Percentiles rank a stretch among this genome's conserved stretches.
Evolutionary conservation across 2,329 filamentous ascomycete species (phyloP).

Genomic region (Fusarium abutilonis): DNA sequence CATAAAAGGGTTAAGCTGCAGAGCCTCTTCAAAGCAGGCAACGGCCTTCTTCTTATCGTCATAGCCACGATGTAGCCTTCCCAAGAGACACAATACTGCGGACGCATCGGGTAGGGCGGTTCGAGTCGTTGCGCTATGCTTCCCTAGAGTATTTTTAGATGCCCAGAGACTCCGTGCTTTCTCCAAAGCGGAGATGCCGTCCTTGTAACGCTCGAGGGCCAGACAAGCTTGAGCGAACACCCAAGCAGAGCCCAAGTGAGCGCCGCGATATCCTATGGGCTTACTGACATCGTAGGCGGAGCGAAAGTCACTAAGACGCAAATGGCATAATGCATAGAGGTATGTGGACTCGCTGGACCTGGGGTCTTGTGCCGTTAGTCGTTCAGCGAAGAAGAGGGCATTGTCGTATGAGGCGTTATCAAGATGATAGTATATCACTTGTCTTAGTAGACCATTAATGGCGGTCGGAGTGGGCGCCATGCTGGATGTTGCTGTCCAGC

Average conservation of each 20-base stretch:
- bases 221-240: slow-evolving; percentile 91
- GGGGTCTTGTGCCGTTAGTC: slow-evolving; percentile 84
- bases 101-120: slow-evolving; percentile 83
- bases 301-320: slow-evolving; percentile 82
- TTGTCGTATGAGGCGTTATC: slow-evolving; percentile 92
- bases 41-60: slow-evolving; percentile 86
- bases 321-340: slow-evolving; percentile 84
- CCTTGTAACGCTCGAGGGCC: slow-evolving; percentile 78
- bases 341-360: slow-evolving; percentile 83
- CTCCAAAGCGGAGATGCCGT: slow-evolving; percentile 86
- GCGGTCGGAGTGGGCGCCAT: slow-evolving; percentile 65
- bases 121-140: slow-evolving; percentile 80
- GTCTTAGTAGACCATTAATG: slow-evolving; percentile 64
- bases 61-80: slow-evolving; percentile 85
- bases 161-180: slow-evolving; percentile 81
- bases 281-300: slow-evolving; percentile 88
- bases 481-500: slow-evolving; percentile 42
- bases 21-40: slow-evolving; percentile 84
- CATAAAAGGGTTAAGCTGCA: slow-evolving; percentile 94
- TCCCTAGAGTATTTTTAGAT: slow-evolving; percentile 79
- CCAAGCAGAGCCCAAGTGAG: slow-evolving; percentile 87
- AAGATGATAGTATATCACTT: slow-evolving; percentile 74
- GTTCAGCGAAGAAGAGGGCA: slow-evolving; percentile 91
- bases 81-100: slow-evolving; percentile 83
- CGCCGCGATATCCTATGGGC: slow-evolving; percentile 72